These are phyloP conservation scores for Artemisia princeps DNA, from an alignment of 140 eudicot species.

Conservation along the genomic window DNA sequence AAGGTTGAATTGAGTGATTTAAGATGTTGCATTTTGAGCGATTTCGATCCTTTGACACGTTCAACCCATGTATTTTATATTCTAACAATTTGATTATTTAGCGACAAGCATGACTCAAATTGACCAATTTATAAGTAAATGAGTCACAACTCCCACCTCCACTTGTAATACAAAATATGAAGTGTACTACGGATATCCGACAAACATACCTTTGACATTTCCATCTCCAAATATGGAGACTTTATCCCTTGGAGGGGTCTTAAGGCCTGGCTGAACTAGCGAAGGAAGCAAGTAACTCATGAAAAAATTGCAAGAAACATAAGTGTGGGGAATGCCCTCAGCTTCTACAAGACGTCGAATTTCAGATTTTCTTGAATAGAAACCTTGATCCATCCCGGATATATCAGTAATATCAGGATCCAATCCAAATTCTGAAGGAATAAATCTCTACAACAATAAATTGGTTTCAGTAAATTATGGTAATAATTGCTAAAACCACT, in stretches of 20 bases:
- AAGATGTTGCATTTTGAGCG: background rate
- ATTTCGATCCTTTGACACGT: background rate
- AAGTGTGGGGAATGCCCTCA: slow-evolving; percentile 65
- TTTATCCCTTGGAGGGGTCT: slow-evolving; percentile 73
- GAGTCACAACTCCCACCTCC: background rate
- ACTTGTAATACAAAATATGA: background rate
- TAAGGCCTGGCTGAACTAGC: slow-evolving; percentile 62
- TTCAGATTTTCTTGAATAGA: slow-evolving; percentile 68
- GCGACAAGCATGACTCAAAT: background rate
- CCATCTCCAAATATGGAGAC: slow-evolving; percentile 70
- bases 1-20: too few relatives aligned
- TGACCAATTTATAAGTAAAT: background rate
- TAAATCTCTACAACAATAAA: slow-evolving; percentile 51
- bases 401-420: slow-evolving; percentile 70
- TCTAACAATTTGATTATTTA: background rate
- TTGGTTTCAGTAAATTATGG: background rate
- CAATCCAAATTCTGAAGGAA: slow-evolving; percentile 82
- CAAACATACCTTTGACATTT: slow-evolving; percentile 55
- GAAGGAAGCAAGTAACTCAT: slow-evolving; percentile 77
- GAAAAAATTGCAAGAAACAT: slow-evolving; percentile 65
- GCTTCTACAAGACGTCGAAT: slow-evolving; percentile 75
- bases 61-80: background rate
- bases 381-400: slow-evolving; percentile 56
- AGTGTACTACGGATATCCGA: background rate
- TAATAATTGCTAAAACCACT: background rate